Evolutionary conservation across 345 rosid species (phyloP).

Genomic region (Hibiscus tridactylites): DNA sequence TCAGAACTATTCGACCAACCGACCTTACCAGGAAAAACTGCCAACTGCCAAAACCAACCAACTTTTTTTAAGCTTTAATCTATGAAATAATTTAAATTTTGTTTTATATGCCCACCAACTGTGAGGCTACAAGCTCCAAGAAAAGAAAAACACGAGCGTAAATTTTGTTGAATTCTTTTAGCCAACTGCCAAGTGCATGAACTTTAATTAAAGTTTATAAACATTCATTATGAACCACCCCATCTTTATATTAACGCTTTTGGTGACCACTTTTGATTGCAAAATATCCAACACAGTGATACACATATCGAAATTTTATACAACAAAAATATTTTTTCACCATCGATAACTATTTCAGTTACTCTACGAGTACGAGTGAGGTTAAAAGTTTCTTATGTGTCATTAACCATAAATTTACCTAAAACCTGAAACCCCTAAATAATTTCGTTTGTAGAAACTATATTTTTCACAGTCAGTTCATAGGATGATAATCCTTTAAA

Average conservation of each 20-base stretch:
- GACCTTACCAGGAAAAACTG: slow-evolving; percentile 38
- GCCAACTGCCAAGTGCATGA: slow-evolving; percentile 8
- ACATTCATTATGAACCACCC: neutral
- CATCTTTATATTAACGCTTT: neutral
- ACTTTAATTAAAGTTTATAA: neutral
- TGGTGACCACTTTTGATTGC: neutral
- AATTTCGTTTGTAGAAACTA: too few relatives aligned
- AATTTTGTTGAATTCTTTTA: neutral
- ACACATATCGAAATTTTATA: too few relatives aligned
- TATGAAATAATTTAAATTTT: neutral
- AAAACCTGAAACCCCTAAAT: too few relatives aligned
- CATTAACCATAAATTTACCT: too few relatives aligned
- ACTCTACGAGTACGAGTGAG: too few relatives aligned
- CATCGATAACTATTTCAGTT: too few relatives aligned
- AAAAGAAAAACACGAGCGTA: neutral
- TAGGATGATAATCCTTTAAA: too few relatives aligned
- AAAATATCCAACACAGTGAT: neutral
- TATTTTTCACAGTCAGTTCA: too few relatives aligned
- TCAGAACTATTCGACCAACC: slow-evolving; percentile 12
- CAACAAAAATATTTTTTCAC: too few relatives aligned
- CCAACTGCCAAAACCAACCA: slow-evolving; percentile 19
- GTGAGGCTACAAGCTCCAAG: slow-evolving; percentile 19
- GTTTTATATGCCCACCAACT: neutral
- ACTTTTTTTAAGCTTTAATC: neutral
- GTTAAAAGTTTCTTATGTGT: too few relatives aligned